A percentile compares a stretch with the other conserved stretches of the same genome.
Conservation (phyloP, 768 basidiomycete genomes). For the Tricholoma furcatifolium region DNA sequence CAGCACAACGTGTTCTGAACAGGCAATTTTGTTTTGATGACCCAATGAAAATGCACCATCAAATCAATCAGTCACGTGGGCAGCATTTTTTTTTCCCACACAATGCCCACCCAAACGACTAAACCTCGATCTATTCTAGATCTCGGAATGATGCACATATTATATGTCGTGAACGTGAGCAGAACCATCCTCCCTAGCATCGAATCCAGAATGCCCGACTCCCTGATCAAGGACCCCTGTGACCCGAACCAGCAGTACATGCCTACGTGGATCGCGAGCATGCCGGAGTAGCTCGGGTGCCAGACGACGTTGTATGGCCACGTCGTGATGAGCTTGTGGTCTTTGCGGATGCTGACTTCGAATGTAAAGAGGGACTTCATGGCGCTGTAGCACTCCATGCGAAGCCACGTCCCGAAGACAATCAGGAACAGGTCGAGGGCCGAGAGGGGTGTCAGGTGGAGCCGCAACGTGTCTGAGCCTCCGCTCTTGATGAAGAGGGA, state of each 20-base stretch:
- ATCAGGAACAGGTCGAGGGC: not conserved
- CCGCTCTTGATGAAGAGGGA: too few relatives aligned
- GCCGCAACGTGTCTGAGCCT: too few relatives aligned
- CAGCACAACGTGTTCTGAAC: too few relatives aligned
- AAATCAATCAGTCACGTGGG: too few relatives aligned
- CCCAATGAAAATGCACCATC: too few relatives aligned
- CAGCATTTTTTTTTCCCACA: too few relatives aligned
- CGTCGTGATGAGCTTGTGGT: constrained; percentile 22
- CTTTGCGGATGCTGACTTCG: constrained; percentile 4
- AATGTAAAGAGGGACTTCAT: constrained; percentile 1
- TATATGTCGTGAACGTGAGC: constrained; percentile 8
- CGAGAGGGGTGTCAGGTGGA: not conserved
- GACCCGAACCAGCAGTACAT: constrained; percentile 29
- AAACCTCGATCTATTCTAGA: too few relatives aligned
- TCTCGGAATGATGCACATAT: too few relatives aligned
- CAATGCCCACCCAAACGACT: too few relatives aligned
- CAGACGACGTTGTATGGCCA: constrained; percentile 33
- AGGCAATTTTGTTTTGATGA: too few relatives aligned
- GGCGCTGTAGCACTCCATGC: not conserved
- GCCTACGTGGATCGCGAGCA: constrained; percentile 25
- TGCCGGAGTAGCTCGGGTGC: constrained; percentile 31
- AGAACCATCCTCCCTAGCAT: constrained; percentile 19
- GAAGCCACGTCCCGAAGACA: not conserved
- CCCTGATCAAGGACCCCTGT: constrained; percentile 29
- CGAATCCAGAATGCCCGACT: constrained; percentile 29